Conservation (phyloP, 176 grass and related monocot genomes). For the Paspalum vaginatum region DNA sequence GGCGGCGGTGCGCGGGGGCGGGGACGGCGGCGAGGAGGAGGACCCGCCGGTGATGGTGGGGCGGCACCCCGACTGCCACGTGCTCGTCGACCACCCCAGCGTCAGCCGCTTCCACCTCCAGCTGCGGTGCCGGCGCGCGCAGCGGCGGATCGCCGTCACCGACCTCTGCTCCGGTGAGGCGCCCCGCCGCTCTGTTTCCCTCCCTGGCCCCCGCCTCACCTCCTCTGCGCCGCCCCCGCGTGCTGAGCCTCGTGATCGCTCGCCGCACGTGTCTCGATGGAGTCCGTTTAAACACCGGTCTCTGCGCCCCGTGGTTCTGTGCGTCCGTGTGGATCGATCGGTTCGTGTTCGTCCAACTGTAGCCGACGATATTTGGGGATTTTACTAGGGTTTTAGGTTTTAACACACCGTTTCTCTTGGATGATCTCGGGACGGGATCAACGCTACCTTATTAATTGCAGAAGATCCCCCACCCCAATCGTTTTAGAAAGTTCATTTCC, state of each 20-base stretch:
- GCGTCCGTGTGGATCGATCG: background rate
- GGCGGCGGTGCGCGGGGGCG: background rate
- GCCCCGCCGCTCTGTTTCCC: background rate
- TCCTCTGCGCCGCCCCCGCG: background rate
- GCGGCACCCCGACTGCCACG: constrained; percentile 79
- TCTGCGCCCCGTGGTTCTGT: background rate
- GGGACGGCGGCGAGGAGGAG: constrained; percentile 4
- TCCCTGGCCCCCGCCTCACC: background rate
- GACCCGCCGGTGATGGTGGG: constrained; percentile 59
- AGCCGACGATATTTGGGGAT: background rate
- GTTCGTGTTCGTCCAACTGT: background rate
- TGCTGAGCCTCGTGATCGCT: background rate
- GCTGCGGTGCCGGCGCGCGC: constrained; percentile 43
- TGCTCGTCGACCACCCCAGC: constrained; percentile 89
- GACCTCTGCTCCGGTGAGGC: constrained; percentile 77
- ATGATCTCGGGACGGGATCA: background rate
- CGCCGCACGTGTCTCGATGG: background rate
- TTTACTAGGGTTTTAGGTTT: background rate
- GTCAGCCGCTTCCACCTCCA: constrained; percentile 87
- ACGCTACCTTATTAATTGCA: background rate
- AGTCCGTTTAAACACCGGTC: too few species aligned
- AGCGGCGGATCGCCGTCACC: constrained; percentile 56
- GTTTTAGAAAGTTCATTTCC: background rate
- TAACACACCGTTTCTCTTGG: background rate
- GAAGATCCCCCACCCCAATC: too few species aligned